These are phyloP conservation scores for Laetiporus sulphureus DNA, from an alignment of 1,284 basidiomycete species.

Conservation along the genomic window DNA sequence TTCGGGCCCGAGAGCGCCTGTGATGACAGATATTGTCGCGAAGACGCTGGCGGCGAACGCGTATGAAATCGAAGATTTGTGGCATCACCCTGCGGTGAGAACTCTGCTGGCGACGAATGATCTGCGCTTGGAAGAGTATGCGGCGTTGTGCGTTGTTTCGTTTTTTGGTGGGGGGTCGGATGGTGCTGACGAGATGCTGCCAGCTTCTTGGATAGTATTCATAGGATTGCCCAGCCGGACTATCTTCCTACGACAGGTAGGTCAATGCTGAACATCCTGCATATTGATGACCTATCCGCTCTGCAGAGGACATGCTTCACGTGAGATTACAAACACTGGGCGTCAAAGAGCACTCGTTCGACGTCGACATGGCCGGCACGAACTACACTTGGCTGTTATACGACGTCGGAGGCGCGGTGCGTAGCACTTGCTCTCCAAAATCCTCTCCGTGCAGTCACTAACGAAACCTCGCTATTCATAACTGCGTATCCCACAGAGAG, in stretches of 20 bases:
- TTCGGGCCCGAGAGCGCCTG: slow-evolving; percentile 28
- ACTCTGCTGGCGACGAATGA: slow-evolving; percentile 48
- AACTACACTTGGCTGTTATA: slow-evolving; percentile 70
- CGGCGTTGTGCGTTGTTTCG: slow-evolving; percentile 51
- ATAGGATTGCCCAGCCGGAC: slow-evolving; percentile 58
- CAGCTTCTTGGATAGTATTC: slow-evolving; percentile 64
- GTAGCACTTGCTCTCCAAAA: not conserved
- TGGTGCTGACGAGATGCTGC: slow-evolving; percentile 2
- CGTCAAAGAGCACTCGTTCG: slow-evolving; percentile 68
- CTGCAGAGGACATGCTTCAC: slow-evolving; percentile 65
- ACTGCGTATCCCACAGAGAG: slow-evolving; percentile 32
- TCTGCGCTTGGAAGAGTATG: slow-evolving; percentile 69
- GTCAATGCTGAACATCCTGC: not conserved
- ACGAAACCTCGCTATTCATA: too few relatives aligned
- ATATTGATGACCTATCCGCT: slow-evolving; percentile 2
- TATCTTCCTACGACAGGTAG: slow-evolving; percentile 65
- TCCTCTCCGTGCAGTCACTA: too few relatives aligned
- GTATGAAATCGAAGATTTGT: slow-evolving; percentile 52
- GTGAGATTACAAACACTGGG: slow-evolving; percentile 75
- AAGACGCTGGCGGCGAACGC: slow-evolving; percentile 42
- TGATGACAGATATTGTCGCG: slow-evolving; percentile 44
- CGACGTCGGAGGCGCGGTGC: slow-evolving; percentile 74
- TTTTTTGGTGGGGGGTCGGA: not conserved
- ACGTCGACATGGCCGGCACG: slow-evolving; percentile 53
- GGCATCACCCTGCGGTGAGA: slow-evolving; percentile 61